These are phyloP conservation scores for Tetrapisispora iriomotensis DNA, from an alignment of 805 yeast species.

Conservation along the genomic window DNA sequence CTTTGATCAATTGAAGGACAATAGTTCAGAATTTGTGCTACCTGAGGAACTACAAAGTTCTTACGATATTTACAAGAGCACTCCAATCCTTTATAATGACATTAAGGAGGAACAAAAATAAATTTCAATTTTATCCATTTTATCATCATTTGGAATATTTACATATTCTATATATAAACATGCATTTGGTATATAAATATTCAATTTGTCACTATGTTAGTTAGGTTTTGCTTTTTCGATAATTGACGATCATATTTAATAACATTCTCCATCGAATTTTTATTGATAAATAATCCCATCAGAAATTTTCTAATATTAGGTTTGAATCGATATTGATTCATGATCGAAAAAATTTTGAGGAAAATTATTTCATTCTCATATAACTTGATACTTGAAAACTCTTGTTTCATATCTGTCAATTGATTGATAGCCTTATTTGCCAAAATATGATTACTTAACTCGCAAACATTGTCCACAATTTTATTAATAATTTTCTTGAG, in stretches of 20 bases:
- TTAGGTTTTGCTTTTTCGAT: slow-evolving; percentile 10
- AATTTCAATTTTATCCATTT: no score
- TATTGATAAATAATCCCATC: slow-evolving; percentile 51
- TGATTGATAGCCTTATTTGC: slow-evolving; percentile 48
- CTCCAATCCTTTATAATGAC: slow-evolving; percentile 25
- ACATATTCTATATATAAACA: neutral
- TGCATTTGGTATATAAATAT: no score
- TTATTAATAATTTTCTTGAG: slow-evolving; percentile 18
- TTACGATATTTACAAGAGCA: slow-evolving; percentile 19
- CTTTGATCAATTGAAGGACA: slow-evolving; percentile 1
- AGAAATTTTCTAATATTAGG: slow-evolving; percentile 55
- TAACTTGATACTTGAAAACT: slow-evolving; percentile 36
- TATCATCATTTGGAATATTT: neutral
- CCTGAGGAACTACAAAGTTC: slow-evolving; percentile 22
- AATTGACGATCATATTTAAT: slow-evolving; percentile 33
- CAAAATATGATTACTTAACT: slow-evolving; percentile 45
- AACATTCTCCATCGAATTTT: slow-evolving; percentile 42
- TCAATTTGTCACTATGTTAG: neutral
- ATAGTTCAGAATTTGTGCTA: slow-evolving; percentile 9
- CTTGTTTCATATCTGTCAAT: slow-evolving; percentile 43
- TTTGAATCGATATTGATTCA: slow-evolving; percentile 51
- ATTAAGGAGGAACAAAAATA: neutral
- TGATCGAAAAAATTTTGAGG: slow-evolving; percentile 38
- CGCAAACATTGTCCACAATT: slow-evolving; percentile 35
- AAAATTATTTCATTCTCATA: slow-evolving; percentile 49